A percentile compares a stretch with the other conserved stretches of the same genome.
Evolutionary conservation across 306 rosid genomes (phyloP).

Genomic region (Delonix regia): DNA sequence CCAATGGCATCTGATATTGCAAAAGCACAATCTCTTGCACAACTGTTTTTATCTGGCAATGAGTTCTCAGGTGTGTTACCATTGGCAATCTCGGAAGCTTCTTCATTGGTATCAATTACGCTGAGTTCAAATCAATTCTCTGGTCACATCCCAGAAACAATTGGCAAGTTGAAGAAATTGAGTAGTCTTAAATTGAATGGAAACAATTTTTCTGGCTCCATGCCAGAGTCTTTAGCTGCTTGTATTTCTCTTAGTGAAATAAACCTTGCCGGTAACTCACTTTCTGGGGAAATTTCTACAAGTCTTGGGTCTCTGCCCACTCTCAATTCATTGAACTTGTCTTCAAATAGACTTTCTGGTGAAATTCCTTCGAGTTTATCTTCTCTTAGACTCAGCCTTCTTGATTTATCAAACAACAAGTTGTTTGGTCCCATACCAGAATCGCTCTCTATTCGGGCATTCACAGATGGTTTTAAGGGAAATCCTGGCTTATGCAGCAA

Average conservation of each 20-base stretch:
- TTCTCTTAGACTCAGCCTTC: slow-evolving; percentile 53
- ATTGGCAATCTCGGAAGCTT: slow-evolving; percentile 44
- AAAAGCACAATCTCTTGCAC: slow-evolving; percentile 53
- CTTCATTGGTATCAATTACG: slow-evolving; percentile 45
- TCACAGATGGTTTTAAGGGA: slow-evolving; percentile 48
- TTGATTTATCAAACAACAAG: slow-evolving; percentile 58
- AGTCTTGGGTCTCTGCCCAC: slow-evolving; percentile 55
- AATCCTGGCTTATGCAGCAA: slow-evolving; percentile 68
- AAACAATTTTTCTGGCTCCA: slow-evolving; percentile 53
- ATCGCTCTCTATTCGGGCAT: slow-evolving; percentile 49
- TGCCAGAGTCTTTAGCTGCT: slow-evolving; percentile 61
- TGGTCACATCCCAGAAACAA: slow-evolving; percentile 51
- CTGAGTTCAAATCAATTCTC: slow-evolving; percentile 49
- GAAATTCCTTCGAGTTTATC: slow-evolving; percentile 56
- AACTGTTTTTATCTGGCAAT: slow-evolving; percentile 45
- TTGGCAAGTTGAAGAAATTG: slow-evolving; percentile 58
- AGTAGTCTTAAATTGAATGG: slow-evolving; percentile 43
- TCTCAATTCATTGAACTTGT: slow-evolving; percentile 63
- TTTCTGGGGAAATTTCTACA: slow-evolving; percentile 52
- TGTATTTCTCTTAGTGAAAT: slow-evolving; percentile 51
- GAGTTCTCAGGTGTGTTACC: slow-evolving; percentile 61
- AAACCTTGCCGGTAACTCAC: slow-evolving; percentile 50
- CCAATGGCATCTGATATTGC: slow-evolving; percentile 53
- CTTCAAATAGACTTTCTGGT: slow-evolving; percentile 56
- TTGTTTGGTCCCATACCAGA: slow-evolving; percentile 54